phyloP scores from a whole-genome alignment of 2,329 filamentous ascomycete species.

The Orbilia blumenaviensis region DNA sequence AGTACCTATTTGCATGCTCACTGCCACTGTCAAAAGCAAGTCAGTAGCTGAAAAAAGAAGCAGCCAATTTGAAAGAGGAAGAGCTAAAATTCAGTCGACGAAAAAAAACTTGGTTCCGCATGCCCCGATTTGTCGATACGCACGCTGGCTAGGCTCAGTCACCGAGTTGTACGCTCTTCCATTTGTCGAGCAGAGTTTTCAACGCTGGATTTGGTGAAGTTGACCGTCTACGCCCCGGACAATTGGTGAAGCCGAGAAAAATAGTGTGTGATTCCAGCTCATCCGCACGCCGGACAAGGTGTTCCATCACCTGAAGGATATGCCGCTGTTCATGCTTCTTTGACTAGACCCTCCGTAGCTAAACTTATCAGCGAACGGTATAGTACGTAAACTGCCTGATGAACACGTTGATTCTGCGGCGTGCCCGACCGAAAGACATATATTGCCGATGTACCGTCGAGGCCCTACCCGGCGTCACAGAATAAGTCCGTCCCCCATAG shows the following conservation, averaged over 20 bases:
- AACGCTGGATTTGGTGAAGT: constrained; percentile 42
- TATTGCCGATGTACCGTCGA: constrained; percentile 23
- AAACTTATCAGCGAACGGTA: constrained; percentile 16
- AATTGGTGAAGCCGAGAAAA: constrained; percentile 50
- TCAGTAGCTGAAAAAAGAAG: constrained; percentile 53
- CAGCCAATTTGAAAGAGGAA: constrained; percentile 52
- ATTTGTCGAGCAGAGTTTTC: constrained; percentile 46
- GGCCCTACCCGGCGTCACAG: constrained; percentile 21
- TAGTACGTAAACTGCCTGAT: constrained; percentile 31
- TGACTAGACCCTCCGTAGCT: constrained; percentile 18
- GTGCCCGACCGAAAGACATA: constrained; percentile 38
- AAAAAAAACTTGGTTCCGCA: constrained; percentile 40
- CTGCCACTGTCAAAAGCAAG: constrained; percentile 53
- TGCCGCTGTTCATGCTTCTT: constrained; percentile 39
- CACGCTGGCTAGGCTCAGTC: constrained; percentile 18
- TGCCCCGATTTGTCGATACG: constrained; percentile 52
- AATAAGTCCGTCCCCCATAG: constrained; percentile 52
- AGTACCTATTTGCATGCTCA: constrained; percentile 31
- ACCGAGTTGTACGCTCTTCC: constrained; percentile 12
- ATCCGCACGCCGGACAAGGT: constrained; percentile 24
- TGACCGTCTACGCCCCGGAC: constrained; percentile 42
- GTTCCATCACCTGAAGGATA: constrained; percentile 45
- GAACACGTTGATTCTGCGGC: constrained; percentile 46
- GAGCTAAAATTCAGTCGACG: constrained; percentile 49
- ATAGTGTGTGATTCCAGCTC: constrained; percentile 37